Percentiles rank a stretch among this genome's conserved stretches.
Evolutionary conservation across 148 eudicot species (phyloP).

Genomic region (Polygonum maritimum): DNA sequence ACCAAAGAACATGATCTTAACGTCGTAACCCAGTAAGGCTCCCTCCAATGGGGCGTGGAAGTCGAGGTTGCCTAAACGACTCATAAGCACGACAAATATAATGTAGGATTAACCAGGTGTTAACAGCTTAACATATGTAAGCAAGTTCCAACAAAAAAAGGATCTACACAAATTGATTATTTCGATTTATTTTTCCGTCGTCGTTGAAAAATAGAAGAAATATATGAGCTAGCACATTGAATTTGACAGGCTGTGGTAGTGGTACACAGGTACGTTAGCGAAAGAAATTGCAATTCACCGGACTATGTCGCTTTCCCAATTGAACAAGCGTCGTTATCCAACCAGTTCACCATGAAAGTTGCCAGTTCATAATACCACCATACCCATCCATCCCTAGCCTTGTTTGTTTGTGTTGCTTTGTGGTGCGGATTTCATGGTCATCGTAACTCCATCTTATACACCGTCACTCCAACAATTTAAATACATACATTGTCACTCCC

Average conservation of each 20-base stretch:
- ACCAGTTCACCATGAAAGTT: not conserved
- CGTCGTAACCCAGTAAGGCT: too few relatives aligned
- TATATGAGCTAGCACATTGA: not conserved
- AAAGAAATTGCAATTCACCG: not conserved
- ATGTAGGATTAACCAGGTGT: too few relatives aligned
- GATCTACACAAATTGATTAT: too few relatives aligned
- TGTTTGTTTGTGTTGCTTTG: not conserved
- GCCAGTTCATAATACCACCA: not conserved
- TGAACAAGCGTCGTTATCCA: not conserved
- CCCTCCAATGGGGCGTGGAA: too few relatives aligned
- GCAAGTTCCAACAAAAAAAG: too few relatives aligned
- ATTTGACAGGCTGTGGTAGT: not conserved
- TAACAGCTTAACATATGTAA: too few relatives aligned
- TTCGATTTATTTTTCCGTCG: too few relatives aligned
- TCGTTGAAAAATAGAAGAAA: not conserved
- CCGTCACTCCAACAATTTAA: not conserved
- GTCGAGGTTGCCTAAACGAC: too few relatives aligned
- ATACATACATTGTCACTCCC: not conserved
- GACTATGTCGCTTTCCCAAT: not conserved
- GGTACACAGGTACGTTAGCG: not conserved
- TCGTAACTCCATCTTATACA: not conserved
- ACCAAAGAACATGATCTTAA: too few relatives aligned
- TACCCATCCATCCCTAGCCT: not conserved
- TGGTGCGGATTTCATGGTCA: not conserved
- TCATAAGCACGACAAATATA: too few relatives aligned